These are phyloP conservation scores for Salvia splendens DNA, from an alignment of 257 asterid species.

Conservation along the genomic window DNA sequence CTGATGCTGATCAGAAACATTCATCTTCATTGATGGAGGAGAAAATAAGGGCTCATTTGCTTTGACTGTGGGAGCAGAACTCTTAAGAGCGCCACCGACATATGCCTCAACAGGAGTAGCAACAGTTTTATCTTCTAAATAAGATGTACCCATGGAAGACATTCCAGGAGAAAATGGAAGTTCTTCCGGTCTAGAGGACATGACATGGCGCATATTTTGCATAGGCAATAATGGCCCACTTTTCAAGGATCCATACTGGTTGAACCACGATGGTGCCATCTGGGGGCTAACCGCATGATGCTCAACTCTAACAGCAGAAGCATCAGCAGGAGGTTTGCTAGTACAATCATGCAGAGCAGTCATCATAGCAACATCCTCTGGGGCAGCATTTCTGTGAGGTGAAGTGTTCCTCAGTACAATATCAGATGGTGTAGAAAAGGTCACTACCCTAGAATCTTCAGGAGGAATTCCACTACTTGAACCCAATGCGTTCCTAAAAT, in stretches of 20 bases:
- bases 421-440: slow-evolving; percentile 46
- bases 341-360: slow-evolving; percentile 39
- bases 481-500: slow-evolving; percentile 44
- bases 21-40: slow-evolving; percentile 33
- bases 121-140: slow-evolving; percentile 44
- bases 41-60: slow-evolving; percentile 43
- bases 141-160: slow-evolving; percentile 46
- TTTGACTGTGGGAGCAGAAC: slow-evolving; percentile 37
- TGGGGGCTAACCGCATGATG: slow-evolving; percentile 51
- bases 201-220: slow-evolving; percentile 42
- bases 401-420: slow-evolving; percentile 42
- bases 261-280: slow-evolving; percentile 85
- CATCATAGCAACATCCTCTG: slow-evolving; percentile 40
- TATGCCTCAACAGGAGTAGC: slow-evolving; percentile 45
- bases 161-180: slow-evolving; percentile 47
- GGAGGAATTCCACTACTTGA: slow-evolving; percentile 42
- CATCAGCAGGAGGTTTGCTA: slow-evolving; percentile 30
- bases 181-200: slow-evolving; percentile 48
- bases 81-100: slow-evolving; percentile 34
- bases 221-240: slow-evolving; percentile 53
- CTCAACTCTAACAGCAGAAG: slow-evolving; percentile 34
- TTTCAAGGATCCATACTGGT: slow-evolving; percentile 62
- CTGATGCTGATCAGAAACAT: slow-evolving; percentile 44
- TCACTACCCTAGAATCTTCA: slow-evolving; percentile 48
- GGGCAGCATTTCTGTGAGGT: slow-evolving; percentile 49